Conservation (phyloP, 2,329 filamentous ascomycete genomes). For the Leptographium lundbergii region DNA sequence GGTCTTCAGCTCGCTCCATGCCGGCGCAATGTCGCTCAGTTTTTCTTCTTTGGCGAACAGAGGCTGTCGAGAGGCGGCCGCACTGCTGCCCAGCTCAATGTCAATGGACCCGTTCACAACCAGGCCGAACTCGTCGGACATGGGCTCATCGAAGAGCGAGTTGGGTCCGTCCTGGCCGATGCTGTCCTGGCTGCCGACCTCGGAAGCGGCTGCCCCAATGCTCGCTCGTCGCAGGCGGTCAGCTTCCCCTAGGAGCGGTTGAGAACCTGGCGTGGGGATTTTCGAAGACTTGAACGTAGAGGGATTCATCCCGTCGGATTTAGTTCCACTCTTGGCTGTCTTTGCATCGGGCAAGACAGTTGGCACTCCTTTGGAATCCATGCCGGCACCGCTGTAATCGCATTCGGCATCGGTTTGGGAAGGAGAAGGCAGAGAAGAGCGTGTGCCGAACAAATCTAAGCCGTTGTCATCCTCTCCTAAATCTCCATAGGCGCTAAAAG, state of each 20-base stretch:
- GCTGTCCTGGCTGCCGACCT: constrained; percentile 30
- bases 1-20: constrained; percentile 76
- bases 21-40: constrained; percentile 36
- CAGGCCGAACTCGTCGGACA: constrained; percentile 47
- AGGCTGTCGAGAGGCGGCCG: neutral
- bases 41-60: constrained; percentile 39
- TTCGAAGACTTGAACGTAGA: neutral
- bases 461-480: constrained; percentile 24
- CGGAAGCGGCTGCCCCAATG: constrained; percentile 19
- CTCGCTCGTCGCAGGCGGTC: neutral
- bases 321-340: neutral
- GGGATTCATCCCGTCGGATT: neutral
- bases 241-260: neutral
- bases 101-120: constrained; percentile 32
- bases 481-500: constrained; percentile 33
- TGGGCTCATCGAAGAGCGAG: constrained; percentile 38
- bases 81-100: constrained; percentile 27
- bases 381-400: neutral
- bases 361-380: neutral
- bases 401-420: neutral
- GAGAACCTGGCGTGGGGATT: neutral
- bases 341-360: neutral
- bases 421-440: constrained; percentile 9
- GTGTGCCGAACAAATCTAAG: constrained; percentile 18
- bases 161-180: constrained; percentile 25